A percentile compares a stretch with the other conserved stretches of the same genome.
phyloP scores from a whole-genome alignment of 1,139 yeast species.

The Nakaseomyces uthaithaninus region DNA sequence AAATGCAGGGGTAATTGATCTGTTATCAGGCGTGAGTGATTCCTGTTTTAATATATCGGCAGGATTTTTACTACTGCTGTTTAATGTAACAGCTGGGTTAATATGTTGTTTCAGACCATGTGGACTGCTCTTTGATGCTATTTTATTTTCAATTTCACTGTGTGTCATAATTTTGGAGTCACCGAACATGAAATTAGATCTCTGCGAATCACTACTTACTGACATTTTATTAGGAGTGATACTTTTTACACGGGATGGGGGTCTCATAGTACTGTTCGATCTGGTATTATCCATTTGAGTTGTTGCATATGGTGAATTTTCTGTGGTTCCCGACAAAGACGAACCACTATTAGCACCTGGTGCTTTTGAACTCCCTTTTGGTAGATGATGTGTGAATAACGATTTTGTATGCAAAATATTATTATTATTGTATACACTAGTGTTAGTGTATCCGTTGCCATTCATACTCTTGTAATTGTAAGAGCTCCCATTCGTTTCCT shows the following conservation, averaged over 20 bases:
- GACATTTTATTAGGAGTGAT: conserved; percentile 3
- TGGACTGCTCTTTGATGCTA: background rate
- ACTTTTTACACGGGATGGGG: conserved; percentile 4
- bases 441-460: background rate
- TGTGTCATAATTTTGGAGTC: background rate
- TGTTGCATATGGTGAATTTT: background rate
- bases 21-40: conserved; percentile 2
- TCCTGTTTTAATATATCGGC: conserved; percentile 2
- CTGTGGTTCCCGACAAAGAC: background rate
- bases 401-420: conserved; percentile 6
- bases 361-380: background rate
- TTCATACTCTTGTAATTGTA: background rate
- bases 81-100: background rate
- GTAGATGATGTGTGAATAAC: conserved; percentile 3
- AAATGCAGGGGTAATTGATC: conserved; percentile 1
- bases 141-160: background rate
- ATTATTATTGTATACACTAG: conserved; percentile 2
- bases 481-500: background rate
- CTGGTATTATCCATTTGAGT: background rate
- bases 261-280: background rate
- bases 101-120: conserved; percentile 1
- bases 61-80: conserved; percentile 4
- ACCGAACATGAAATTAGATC: background rate
- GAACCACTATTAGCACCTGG: background rate
- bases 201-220: background rate